A percentile compares a stretch with the other conserved stretches of the same genome.
Conservation (phyloP, 2,329 filamentous ascomycete genomes). For the Sporothrix sp. region DNA sequence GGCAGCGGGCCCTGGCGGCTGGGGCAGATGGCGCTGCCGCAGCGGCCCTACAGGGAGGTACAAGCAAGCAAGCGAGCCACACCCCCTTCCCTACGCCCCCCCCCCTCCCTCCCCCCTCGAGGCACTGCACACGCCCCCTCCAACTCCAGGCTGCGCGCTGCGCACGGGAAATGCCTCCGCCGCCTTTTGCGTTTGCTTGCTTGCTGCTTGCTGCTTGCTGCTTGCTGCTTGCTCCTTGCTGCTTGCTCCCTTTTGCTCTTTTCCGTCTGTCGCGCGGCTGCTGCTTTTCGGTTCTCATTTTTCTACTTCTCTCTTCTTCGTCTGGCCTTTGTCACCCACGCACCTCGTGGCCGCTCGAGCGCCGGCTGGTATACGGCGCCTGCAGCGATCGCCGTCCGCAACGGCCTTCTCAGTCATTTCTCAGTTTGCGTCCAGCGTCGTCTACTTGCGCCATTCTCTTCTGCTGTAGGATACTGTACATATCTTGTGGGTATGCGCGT, state of each 20-base stretch:
- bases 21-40: no score
- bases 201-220: background rate
- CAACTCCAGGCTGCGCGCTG: background rate
- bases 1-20: background rate
- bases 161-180: background rate
- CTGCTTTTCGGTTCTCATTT: background rate
- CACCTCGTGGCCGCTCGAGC: no score
- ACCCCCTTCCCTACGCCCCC: slow-evolving; percentile 1
- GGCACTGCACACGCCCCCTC: slow-evolving; percentile 10
- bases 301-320: background rate
- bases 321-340: background rate
- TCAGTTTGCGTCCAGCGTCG: background rate
- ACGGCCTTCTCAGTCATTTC: no score
- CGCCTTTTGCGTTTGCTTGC: background rate
- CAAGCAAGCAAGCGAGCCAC: background rate
- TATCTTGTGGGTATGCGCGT: no score
- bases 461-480: no score
- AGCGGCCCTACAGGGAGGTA: background rate
- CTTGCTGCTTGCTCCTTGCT: background rate
- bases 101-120: background rate
- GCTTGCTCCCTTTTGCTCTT: background rate
- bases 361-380: no score
- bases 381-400: no score
- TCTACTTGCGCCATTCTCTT: background rate
- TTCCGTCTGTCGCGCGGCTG: background rate